Evolutionary conservation across 1,284 basidiomycete genomes (phyloP).

Genomic region (Naganishia sp.): DNA sequence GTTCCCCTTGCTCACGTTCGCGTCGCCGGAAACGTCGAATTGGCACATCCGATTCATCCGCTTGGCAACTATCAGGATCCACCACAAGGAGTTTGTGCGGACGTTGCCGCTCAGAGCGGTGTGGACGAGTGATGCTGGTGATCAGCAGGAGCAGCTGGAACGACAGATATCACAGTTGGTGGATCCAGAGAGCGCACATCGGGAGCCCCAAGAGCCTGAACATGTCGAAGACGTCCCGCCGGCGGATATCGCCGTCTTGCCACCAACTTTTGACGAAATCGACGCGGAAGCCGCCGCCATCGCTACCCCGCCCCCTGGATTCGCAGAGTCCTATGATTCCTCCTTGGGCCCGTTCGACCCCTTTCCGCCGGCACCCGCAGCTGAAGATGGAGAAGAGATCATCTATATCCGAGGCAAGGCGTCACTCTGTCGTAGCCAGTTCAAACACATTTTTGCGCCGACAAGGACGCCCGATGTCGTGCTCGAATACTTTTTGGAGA

Average conservation of each 20-base stretch:
- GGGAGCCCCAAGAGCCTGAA: no score
- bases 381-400: conserved; percentile 3
- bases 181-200: no score
- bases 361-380: not conserved
- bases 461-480: conserved; percentile 11
- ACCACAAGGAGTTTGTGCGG: conserved; percentile 14
- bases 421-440: conserved; percentile 6
- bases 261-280: not conserved
- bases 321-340: conserved; percentile 19
- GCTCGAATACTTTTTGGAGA: conserved; percentile 25
- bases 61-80: conserved; percentile 13
- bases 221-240: not conserved
- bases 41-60: conserved; percentile 21
- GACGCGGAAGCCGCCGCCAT: conserved; percentile 2
- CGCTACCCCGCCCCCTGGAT: conserved; percentile 22
- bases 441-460: conserved; percentile 24
- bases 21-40: conserved; percentile 17
- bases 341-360: not conserved
- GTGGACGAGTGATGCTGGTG: conserved; percentile 9
- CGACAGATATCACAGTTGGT: not conserved
- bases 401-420: conserved; percentile 19
- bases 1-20: conserved; percentile 26
- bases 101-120: not conserved
- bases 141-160: not conserved
- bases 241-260: not conserved